Evolutionary conservation across 164 flowering plant genomes (phyloP), one percentile per base, ranked within the genome.

Genomic region (Tetrastigma voinierianum): DNA sequence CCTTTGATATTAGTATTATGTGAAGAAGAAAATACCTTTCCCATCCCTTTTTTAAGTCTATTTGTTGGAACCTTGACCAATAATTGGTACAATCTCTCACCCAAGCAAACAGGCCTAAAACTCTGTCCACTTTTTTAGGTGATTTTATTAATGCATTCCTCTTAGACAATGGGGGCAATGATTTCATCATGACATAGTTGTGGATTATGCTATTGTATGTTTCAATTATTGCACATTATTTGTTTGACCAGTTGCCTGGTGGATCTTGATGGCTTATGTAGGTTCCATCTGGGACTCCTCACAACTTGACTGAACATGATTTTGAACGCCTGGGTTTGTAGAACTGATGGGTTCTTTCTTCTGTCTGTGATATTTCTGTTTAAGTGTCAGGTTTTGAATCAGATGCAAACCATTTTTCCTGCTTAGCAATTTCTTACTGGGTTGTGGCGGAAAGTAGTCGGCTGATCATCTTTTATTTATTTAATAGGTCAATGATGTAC

Each of bases 271-370:
- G 40, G 10, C 18, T 19, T 56, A 57, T 52, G 47, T 72, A 96
- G 99, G 98, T 96, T 64, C n/a, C 99, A 96, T 86, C 80, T 95
- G 10, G 99, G 99, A 57, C 99, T 6, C 98, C 99, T 32, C 83
- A 96, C 71, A 91, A 87, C 70, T 85, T 96, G 79, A 78, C 87
- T 49, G 99, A 96, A 76, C 81, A 86, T 70, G 99, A 93, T 74
- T 93, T 85, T 77, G 97, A 93, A 82, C 64, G 7, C 63, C 80
- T 93, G n/a, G 70, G 98, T 86, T 60, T 87, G 83, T 61, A 85
- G 59, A 77, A 84, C 96, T 1, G 98, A 96, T 63, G 99, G 99
- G 0, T 96, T 83, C 72, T n/a, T n/a, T n/a, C n/a, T n/a, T 93
- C 99, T 56, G 99, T 98, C 71, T 96, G 98, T 57, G 98, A 96